Evolutionary conservation across 257 asterid genomes (phyloP).

Genomic region (Przewalskia tangutica): DNA sequence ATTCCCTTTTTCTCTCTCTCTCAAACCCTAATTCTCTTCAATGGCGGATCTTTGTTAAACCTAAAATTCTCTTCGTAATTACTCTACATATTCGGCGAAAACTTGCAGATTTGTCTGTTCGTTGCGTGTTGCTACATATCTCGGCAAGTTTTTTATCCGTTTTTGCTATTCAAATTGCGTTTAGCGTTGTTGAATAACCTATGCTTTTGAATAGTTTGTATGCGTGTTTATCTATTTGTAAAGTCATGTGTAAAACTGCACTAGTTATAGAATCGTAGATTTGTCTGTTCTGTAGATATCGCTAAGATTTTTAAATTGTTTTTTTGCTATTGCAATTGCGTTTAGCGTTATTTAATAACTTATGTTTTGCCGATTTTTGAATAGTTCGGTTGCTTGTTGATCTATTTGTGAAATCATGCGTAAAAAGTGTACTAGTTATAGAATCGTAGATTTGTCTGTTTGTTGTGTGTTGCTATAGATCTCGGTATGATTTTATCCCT

Average conservation of each 20-base stretch:
- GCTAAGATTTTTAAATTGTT: neutral
- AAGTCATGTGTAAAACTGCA: neutral
- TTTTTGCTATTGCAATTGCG: fast-evolving
- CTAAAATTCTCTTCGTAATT: neutral
- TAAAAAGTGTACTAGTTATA: too few relatives aligned
- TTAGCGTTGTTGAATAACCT: neutral
- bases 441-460: neutral
- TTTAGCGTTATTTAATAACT: neutral
- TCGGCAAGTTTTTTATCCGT: neutral
- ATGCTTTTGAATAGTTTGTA: neutral
- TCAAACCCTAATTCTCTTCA: neutral
- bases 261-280: neutral
- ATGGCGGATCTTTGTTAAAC: neutral
- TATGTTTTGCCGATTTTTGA: neutral
- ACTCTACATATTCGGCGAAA: neutral
- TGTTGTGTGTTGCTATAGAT: neutral
- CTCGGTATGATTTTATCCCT: neutral
- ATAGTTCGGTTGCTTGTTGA: neutral
- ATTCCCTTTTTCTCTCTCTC: neutral
- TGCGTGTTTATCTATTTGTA: neutral
- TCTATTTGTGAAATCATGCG: neutral
- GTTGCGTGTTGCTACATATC: neutral
- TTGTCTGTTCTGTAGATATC: neutral
- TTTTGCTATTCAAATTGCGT: fast-evolving
- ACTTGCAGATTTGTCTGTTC: neutral